Evolutionary conservation across 2,329 filamentous ascomycete genomes (phyloP).

Genomic region (Phialophora expanda): DNA sequence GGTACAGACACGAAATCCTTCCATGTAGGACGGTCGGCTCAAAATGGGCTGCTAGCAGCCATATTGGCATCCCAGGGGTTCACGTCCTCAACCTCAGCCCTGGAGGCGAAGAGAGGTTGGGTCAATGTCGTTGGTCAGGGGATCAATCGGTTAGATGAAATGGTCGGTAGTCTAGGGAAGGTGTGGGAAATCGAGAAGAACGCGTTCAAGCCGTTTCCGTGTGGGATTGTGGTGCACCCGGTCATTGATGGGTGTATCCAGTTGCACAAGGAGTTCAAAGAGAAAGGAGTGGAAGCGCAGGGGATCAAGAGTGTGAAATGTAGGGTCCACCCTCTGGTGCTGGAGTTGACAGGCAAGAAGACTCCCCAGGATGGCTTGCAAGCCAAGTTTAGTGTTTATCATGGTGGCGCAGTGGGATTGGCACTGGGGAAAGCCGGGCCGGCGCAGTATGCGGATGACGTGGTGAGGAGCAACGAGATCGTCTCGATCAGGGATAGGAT

Average conservation of each 20-base stretch:
- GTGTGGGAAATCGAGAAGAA: conserved; percentile 61
- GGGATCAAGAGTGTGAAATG: conserved; percentile 51
- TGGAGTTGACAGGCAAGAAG: conserved; percentile 60
- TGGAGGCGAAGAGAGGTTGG: conserved; percentile 62
- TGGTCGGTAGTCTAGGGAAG: conserved; percentile 46
- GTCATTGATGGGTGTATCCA: conserved; percentile 60
- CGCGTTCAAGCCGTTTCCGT: conserved; percentile 63
- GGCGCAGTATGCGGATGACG: conserved; percentile 56
- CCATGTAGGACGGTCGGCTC: conserved; percentile 59
- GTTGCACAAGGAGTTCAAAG: conserved; percentile 49
- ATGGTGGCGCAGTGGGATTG: conserved; percentile 58
- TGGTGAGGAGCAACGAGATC: conserved; percentile 52
- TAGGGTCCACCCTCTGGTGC: conserved; percentile 58
- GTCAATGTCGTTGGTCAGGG: conserved; percentile 55
- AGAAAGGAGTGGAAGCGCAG: conserved; percentile 41
- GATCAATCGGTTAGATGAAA: conserved; percentile 48
- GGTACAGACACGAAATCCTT: conserved; percentile 63
- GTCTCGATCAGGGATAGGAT: conserved; percentile 54
- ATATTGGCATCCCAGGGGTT: conserved; percentile 56
- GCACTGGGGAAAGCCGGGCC: conserved; percentile 59
- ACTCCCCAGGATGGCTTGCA: conserved; percentile 57
- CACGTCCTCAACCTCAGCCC: conserved; percentile 53
- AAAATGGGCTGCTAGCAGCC: conserved; percentile 57
- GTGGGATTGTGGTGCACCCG: conserved; percentile 63
- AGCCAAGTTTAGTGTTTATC: conserved; percentile 62